Percentiles rank a stretch among this genome's conserved stretches.
Evolutionary conservation across 176 grass and related monocot genomes (phyloP).

Genomic region (Ananas comosus): DNA sequence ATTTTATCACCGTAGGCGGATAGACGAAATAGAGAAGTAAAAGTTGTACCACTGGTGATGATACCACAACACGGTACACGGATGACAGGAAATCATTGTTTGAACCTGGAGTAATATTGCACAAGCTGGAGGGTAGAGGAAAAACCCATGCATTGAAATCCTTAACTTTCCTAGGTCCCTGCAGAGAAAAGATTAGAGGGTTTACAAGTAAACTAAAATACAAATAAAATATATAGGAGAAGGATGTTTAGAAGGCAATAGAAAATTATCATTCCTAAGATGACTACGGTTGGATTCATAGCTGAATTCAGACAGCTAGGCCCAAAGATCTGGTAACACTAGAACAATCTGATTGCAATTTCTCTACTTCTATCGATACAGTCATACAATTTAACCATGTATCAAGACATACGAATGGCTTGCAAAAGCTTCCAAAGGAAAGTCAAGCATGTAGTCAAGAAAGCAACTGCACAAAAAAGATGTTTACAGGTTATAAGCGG

Average conservation of each 20-base stretch:
- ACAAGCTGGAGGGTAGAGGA: constrained; percentile 54
- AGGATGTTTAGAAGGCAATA: neutral
- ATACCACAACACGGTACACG: constrained; percentile 65
- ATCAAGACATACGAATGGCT: neutral
- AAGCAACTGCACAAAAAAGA: neutral
- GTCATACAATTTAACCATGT: neutral
- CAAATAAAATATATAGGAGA: neutral
- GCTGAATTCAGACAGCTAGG: too few species aligned
- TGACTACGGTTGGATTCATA: neutral
- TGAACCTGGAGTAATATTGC: constrained; percentile 52
- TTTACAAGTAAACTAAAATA: constrained; percentile 14
- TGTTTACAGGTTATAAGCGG: neutral
- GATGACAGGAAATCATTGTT: constrained; percentile 88
- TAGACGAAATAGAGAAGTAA: neutral
- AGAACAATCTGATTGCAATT: neutral
- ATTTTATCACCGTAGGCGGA: neutral
- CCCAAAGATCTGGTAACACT: too few species aligned
- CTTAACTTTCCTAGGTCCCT: constrained; percentile 50
- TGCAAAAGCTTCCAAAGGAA: neutral
- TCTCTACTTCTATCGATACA: neutral
- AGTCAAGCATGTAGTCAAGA: neutral
- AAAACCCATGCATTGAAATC: constrained; percentile 82
- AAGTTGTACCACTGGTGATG: constrained; percentile 74
- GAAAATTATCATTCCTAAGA: neutral
- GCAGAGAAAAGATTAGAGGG: constrained; percentile 9